Conservation (phyloP, 2,329 filamentous ascomycete genomes). For the Colletotrichum tabaci region DNA sequence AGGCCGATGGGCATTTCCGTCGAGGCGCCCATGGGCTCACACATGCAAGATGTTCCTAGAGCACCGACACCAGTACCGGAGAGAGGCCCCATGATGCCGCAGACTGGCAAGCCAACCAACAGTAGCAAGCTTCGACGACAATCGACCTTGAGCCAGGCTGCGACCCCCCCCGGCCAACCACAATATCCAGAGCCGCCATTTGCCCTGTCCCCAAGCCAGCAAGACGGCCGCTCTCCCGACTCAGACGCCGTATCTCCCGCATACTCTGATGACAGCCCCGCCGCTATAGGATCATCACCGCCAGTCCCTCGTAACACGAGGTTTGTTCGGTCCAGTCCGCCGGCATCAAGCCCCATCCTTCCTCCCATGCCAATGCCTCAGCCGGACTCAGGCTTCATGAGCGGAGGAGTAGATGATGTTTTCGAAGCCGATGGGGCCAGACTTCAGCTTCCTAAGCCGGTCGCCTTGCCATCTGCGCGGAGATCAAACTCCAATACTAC, state of each 20-base stretch:
- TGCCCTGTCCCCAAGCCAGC: constrained; percentile 63
- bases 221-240: constrained; percentile 69
- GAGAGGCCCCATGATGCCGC: constrained; percentile 49
- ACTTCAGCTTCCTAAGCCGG: constrained; percentile 54
- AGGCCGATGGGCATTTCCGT: constrained; percentile 75
- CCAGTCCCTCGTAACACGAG: constrained; percentile 78
- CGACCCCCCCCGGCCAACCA: constrained; percentile 52
- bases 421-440: constrained; percentile 73
- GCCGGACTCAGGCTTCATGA: constrained; percentile 88
- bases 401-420: constrained; percentile 79
- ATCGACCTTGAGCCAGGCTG: constrained; percentile 68
- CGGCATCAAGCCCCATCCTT: constrained; percentile 85
- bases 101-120: constrained; percentile 50
- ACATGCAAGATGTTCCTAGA: constrained; percentile 80
- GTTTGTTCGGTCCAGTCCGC: constrained; percentile 72
- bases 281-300: constrained; percentile 90
- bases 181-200: constrained; percentile 59
- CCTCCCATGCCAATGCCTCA: constrained; percentile 75
- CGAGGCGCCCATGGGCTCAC: constrained; percentile 60
- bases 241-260: constrained; percentile 67
- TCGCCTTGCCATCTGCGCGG: constrained; percentile 47
- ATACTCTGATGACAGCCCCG: constrained; percentile 77
- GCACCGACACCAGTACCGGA: constrained; percentile 83
- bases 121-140: constrained; percentile 72
- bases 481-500: constrained; percentile 50